Evolutionary conservation across 495 filamentous ascomycete genomes (phyloP).

Genomic region (Bathelium albidoporum): DNA sequence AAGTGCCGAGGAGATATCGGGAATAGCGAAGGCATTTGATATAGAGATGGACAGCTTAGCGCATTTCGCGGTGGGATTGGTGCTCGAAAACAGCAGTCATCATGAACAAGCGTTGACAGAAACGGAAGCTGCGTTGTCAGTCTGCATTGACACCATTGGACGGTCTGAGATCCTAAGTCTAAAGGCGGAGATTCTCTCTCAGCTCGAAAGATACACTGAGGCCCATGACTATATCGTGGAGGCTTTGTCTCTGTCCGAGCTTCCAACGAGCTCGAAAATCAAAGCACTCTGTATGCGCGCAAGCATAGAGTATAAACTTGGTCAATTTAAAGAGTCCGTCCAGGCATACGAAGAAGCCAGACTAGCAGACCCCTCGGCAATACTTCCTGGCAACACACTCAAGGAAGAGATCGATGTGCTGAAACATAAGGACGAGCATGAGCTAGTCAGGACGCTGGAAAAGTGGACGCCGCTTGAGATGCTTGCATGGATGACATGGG

Average conservation of each 20-base stretch:
- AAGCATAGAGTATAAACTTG: slow-evolving; percentile 4
- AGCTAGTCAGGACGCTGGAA: slow-evolving; percentile 7
- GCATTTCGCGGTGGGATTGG: neutral
- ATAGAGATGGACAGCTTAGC: neutral
- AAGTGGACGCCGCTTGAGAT: slow-evolving; percentile 14
- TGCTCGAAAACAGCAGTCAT: neutral
- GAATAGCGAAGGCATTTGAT: neutral
- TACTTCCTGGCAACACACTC: slow-evolving; percentile 7
- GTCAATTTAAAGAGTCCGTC: slow-evolving; percentile 3
- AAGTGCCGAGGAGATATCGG: neutral
- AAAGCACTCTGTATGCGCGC: slow-evolving; percentile 8
- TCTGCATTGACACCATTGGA: neutral
- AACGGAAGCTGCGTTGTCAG: neutral
- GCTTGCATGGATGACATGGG: slow-evolving; percentile 15
- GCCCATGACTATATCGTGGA: neutral
- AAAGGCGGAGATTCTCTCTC: neutral
- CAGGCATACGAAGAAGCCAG: slow-evolving; percentile 10
- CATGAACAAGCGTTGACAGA: neutral
- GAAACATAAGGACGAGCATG: slow-evolving; percentile 3
- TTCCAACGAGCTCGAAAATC: neutral
- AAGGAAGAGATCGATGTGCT: slow-evolving; percentile 8
- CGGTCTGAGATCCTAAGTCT: neutral
- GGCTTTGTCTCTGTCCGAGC: neutral
- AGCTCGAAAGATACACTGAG: neutral
- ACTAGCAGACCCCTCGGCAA: slow-evolving; percentile 8